Conservation (phyloP, 2,329 filamentous ascomycete species). For the Xylaria sp. region DNA sequence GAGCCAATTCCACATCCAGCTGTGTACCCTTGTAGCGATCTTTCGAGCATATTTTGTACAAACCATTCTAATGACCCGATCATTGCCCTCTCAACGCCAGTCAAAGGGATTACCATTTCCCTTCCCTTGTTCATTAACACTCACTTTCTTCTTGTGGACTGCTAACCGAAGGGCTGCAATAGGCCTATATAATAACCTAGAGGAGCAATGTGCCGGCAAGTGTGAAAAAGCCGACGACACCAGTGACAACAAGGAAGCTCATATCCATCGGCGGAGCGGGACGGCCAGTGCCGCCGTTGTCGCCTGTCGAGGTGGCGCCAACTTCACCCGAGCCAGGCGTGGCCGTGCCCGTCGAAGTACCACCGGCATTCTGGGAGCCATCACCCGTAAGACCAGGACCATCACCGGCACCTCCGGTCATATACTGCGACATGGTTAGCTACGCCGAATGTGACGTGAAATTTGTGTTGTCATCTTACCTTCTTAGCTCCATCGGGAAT, state of each 20-base stretch:
- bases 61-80: constrained; percentile 18
- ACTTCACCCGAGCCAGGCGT: constrained; percentile 54
- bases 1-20: constrained; percentile 36
- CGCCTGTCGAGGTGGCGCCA: constrained; percentile 52
- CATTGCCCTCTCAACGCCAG: constrained; percentile 27
- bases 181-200: constrained; percentile 42
- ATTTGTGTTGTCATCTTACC: constrained; percentile 30
- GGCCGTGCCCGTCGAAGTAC: constrained; percentile 58
- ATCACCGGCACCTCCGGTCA: constrained; percentile 63
- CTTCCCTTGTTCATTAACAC: constrained; percentile 15
- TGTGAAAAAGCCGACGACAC: constrained; percentile 52
- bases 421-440: constrained; percentile 54
- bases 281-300: constrained; percentile 49
- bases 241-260: constrained; percentile 52
- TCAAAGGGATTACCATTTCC: background rate
- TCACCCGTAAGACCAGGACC: constrained; percentile 64
- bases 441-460: background rate
- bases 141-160: constrained; percentile 10
- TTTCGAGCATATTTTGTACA: constrained; percentile 16
- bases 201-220: constrained; percentile 56
- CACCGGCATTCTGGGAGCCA: constrained; percentile 65
- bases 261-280: constrained; percentile 52
- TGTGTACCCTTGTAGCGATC: constrained; percentile 12
- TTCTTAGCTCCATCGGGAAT: constrained; percentile 62
- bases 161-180: constrained; percentile 1